Evolutionary conservation across 1,284 basidiomycete species (phyloP).

Genomic region (Rhodotorula sp.): DNA sequence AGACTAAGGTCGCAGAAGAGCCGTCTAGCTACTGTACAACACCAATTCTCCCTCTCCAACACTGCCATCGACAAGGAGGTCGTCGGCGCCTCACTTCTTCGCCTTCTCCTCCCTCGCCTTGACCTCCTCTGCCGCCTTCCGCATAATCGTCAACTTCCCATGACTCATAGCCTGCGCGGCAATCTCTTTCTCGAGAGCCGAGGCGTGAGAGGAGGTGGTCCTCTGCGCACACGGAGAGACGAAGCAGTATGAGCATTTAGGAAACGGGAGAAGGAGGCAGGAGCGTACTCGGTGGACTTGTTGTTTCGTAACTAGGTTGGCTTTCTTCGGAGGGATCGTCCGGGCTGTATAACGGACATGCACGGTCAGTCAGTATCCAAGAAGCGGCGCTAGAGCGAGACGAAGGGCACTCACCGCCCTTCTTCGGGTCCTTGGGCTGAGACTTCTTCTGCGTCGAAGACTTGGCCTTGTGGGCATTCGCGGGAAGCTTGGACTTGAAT

Average conservation of each 20-base stretch:
- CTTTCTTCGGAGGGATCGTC: constrained; percentile 31
- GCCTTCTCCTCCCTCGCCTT: constrained; percentile 10
- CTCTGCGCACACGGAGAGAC: constrained; percentile 8
- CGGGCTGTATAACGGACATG: constrained; percentile 9
- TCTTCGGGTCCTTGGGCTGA: constrained; percentile 29
- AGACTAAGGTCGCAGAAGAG: too few species aligned
- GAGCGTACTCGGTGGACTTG: constrained; percentile 18
- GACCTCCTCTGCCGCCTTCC: constrained; percentile 18
- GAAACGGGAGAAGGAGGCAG: not conserved
- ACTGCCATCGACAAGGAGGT: not conserved
- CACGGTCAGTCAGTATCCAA: not conserved
- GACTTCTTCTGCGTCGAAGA: constrained; percentile 28
- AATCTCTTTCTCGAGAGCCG: constrained; percentile 28
- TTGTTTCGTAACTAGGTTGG: constrained; percentile 2
- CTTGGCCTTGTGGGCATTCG: constrained; percentile 20
- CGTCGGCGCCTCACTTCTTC: constrained; percentile 6
- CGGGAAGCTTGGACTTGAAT: constrained; percentile 27
- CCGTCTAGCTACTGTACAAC: too few species aligned
- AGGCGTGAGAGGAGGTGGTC: constrained; percentile 28
- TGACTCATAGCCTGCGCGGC: constrained; percentile 28
- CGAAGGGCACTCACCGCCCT: constrained; percentile 19
- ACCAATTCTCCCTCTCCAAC: too few species aligned
- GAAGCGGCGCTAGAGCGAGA: not conserved
- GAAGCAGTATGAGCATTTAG: not conserved
- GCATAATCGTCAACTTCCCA: constrained; percentile 41